Percentiles rank a stretch among this genome's conserved stretches.
Evolutionary conservation across 2,329 filamentous ascomycete genomes (phyloP).

Genomic region (Alternaria rosae): DNA sequence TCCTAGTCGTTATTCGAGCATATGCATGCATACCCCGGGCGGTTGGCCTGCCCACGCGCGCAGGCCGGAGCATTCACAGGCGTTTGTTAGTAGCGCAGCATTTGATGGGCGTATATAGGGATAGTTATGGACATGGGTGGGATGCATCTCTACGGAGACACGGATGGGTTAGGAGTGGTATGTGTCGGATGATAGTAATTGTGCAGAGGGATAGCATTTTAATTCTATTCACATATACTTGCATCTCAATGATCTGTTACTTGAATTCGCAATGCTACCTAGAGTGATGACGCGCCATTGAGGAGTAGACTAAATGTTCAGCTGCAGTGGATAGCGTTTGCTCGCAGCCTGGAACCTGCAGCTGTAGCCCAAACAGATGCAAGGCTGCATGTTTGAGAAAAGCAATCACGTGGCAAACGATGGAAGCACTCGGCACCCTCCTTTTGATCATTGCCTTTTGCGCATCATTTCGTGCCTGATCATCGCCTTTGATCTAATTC

Average conservation of each 20-base stretch:
- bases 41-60: conserved; percentile 4
- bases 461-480: background rate
- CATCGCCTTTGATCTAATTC: background rate
- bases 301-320: background rate
- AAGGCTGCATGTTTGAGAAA: conserved; percentile 20
- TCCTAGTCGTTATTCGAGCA: conserved; percentile 14
- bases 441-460: background rate
- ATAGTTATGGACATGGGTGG: conserved; percentile 2
- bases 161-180: background rate
- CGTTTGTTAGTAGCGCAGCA: conserved; percentile 29
- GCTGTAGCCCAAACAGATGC: conserved; percentile 10
- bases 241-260: background rate
- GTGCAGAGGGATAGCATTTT: conserved; percentile 16
- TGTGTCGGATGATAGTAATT: background rate
- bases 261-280: background rate
- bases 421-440: background rate
- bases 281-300: background rate
- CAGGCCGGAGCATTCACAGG: conserved; percentile 28
- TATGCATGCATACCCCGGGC: conserved; percentile 33
- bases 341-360: conserved; percentile 5
- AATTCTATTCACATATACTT: conserved; percentile 9
- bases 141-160: conserved; percentile 3
- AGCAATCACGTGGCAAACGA: conserved; percentile 11
- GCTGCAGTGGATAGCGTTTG: background rate
- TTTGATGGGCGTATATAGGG: conserved; percentile 23